Base-by-base conservation (phyloP, 2,329 filamentous ascomycete genomes). In the Penicillium italicum region DNA sequence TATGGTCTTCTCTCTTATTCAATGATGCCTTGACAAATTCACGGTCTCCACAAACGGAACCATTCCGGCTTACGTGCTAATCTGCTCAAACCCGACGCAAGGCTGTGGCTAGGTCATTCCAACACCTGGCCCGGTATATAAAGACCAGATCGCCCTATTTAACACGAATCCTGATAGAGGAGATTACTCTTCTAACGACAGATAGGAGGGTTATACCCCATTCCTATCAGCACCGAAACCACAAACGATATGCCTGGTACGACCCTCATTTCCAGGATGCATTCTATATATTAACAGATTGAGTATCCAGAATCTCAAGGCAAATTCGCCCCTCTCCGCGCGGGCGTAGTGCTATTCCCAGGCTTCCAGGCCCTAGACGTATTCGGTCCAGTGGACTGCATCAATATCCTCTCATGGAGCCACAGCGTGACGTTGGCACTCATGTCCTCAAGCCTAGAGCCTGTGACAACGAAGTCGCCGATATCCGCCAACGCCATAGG, bases 341-440 rank as follows among this genome's bases (percentile, higher is more conserved):
- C 61, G 14, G 62, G 61, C 24, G 33, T 65, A 1, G 44, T 72
- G 14, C 62, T 78, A 14, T 78, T 70, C 60, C 73, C 74, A 2
- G 74, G 73, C 31, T 76, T 76, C 60, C 72, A 78, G 62, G 71
- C 74, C 20, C 65, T 76, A 5, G 74, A 78, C 52, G 70, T 69
- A 40, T 74, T 76, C 48, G 80, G 79, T 5, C 79, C 79, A 7
- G 66, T 82, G 14, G 77, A 81, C 57, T 73, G 75, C 59, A 69
- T 82, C 24, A 77, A 68, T 28, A 47, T 58, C 20, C 62, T 68
- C 30, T 66, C 65, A 2, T 36, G 50, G n/a, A 58, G 41, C 12
- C 53, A 66, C 3, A 43, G 43, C 12, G 57, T 66, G 14, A 65
- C 62, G 1, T 58, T 76, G 11, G 61, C 65, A n/a, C 48, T 75